Evolutionary conservation across 192 early-diverging fungal genomes (phyloP).

Genomic region (Coemansia sp.): DNA sequence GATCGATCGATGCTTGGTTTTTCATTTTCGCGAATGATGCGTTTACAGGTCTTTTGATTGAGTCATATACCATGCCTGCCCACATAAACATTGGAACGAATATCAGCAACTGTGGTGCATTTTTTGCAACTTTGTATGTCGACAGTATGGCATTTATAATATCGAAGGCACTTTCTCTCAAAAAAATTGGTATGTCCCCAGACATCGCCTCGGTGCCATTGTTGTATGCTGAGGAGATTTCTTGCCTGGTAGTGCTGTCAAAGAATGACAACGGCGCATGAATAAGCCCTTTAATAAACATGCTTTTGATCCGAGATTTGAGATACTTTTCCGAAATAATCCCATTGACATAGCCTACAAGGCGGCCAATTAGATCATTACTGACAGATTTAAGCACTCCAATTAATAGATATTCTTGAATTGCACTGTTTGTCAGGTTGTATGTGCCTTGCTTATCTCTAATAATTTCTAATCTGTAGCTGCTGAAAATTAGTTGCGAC

Average conservation of each 20-base stretch:
- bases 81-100: conserved; percentile 16
- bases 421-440: not conserved
- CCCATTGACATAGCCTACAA: conserved; percentile 1
- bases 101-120: conserved; percentile 19
- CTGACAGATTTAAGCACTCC: conserved; percentile 6
- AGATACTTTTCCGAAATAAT: not conserved
- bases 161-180: not conserved
- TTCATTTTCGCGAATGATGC: too few species aligned
- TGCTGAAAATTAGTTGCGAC: not conserved
- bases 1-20: too few species aligned
- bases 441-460: not conserved
- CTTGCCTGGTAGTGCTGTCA: conserved; percentile 17
- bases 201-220: conserved; percentile 13
- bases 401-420: conserved; percentile 11
- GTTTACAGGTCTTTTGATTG: not conserved
- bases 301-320: too few species aligned
- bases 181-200: conserved; percentile 7
- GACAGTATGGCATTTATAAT: too few species aligned
- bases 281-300: conserved; percentile 4
- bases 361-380: not conserved
- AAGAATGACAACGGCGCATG: conserved; percentile 34
- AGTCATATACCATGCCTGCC: not conserved
- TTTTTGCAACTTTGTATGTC: conserved; percentile 6
- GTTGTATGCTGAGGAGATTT: conserved; percentile 15
- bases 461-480: conserved; percentile 11